A percentile compares a stretch with the other conserved stretches of the same genome.
phyloP scores from a whole-genome alignment of 2,329 filamentous ascomycete species.

The Cladosporium sphaerospermum region DNA sequence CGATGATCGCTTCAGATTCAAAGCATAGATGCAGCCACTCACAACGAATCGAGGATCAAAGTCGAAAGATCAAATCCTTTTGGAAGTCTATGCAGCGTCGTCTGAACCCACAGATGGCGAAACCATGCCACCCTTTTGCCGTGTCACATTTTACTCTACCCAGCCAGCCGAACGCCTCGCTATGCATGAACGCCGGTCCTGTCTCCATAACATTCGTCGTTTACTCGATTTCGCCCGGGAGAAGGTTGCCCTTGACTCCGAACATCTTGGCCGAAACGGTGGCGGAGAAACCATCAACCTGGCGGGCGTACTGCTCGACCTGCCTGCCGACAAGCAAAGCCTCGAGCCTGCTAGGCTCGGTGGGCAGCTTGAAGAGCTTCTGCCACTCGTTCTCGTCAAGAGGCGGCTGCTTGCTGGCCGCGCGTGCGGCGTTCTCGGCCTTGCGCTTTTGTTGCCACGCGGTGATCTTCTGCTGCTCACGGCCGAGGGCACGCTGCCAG shows the following conservation, averaged over 20 bases:
- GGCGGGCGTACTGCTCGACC: constrained; percentile 95
- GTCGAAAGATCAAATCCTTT: constrained; percentile 2
- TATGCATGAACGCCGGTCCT: constrained; percentile 12
- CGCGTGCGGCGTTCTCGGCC: constrained; percentile 82
- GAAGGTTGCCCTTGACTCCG: constrained; percentile 68
- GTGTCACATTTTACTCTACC: constrained; percentile 9
- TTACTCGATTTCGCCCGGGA: constrained; percentile 36
- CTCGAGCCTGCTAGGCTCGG: constrained; percentile 88
- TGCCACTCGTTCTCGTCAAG: constrained; percentile 98
- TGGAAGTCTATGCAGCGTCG: neutral
- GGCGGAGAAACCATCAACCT: constrained; percentile 93
- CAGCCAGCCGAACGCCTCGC: constrained; percentile 12
- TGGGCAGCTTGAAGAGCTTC: constrained; percentile 93
- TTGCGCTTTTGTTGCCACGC: constrained; percentile 97
- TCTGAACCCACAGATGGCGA: neutral
- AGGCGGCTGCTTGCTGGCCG: constrained; percentile 77
- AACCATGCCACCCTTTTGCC: neutral
- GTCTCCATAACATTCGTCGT: constrained; percentile 6
- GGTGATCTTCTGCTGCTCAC: constrained; percentile 93
- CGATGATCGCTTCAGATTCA: too few relatives aligned
- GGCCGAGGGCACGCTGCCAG: constrained; percentile 87
- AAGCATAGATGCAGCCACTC: too few relatives aligned
- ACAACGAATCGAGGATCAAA: neutral
- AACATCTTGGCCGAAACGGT: constrained; percentile 96
- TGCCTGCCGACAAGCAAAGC: constrained; percentile 92